Conservation (phyloP, 2,329 filamentous ascomycete species). For the Pyricularia pennisetigena region DNA sequence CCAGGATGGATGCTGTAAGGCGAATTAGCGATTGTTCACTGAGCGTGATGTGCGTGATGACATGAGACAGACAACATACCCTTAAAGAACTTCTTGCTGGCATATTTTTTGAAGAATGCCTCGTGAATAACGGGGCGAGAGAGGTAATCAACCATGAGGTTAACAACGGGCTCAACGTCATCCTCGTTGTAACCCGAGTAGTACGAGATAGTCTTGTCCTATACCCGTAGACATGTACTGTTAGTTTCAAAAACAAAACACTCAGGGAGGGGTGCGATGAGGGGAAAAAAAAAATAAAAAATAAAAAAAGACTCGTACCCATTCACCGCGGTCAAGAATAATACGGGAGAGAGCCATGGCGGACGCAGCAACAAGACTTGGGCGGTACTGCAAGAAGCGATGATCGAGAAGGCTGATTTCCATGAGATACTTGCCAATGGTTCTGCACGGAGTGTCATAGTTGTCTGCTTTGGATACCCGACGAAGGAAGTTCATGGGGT, state of each 20-base stretch:
- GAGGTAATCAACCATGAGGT: slow-evolving; percentile 94
- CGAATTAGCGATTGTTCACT: background rate
- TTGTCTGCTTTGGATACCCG: slow-evolving; percentile 98
- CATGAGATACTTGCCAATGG: slow-evolving; percentile 93
- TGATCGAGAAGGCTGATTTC: slow-evolving; percentile 95
- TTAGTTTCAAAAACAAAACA: slow-evolving; percentile 7
- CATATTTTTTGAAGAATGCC: slow-evolving; percentile 99
- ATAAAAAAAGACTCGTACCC: slow-evolving; percentile 49
- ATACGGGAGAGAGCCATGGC: slow-evolving; percentile 92
- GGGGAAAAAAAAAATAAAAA: slow-evolving; percentile 16
- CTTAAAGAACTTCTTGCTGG: slow-evolving; percentile 98
- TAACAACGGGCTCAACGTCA: slow-evolving; percentile 85
- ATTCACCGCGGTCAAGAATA: slow-evolving; percentile 83
- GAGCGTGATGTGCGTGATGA: slow-evolving; percentile 11
- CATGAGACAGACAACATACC: slow-evolving; percentile 44
- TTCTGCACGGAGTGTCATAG: slow-evolving; percentile 97
- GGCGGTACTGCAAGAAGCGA: slow-evolving; percentile 80
- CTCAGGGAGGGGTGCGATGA: background rate
- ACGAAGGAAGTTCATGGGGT: slow-evolving; percentile 99
- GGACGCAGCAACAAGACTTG: slow-evolving; percentile 82
- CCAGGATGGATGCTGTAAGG: slow-evolving; percentile 72
- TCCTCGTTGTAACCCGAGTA: slow-evolving; percentile 91
- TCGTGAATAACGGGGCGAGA: slow-evolving; percentile 84
- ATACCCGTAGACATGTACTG: background rate
- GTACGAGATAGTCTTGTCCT: slow-evolving; percentile 78